Evolutionary conservation across 73 alveolate species (phyloP), one percentile per base, ranked within the genome.

Genomic region (Uronychia setigera): DNA sequence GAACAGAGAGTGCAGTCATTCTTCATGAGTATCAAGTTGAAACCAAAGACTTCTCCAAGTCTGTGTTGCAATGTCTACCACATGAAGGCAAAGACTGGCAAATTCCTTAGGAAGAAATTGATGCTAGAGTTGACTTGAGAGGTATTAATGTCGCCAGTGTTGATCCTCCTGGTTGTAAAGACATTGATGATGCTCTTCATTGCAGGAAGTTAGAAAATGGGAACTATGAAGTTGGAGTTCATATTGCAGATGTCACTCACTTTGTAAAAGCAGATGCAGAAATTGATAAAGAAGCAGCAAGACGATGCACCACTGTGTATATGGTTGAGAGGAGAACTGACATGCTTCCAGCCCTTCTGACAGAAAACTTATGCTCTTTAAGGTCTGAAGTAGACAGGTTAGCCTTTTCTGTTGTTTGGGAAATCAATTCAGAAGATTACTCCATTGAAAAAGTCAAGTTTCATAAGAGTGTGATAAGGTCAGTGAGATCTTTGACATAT

Each of bases 131-230:
- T 60, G 99, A 98, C 90, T 81, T 98, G 67, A 98, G 99, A 93
- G 74, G 79, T 1, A 83, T 92, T 28, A 88, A 88, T 29, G 95
- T 97, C 13, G 96, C 99, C 75, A 94, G 99, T 74, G 96, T 98
- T 30, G 99, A 98, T 88, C 99, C 99, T 31, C 98, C 98, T 0
- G 99, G 99, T 14, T 97, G 99, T 85, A 98, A 98, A 93, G 99
- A 98, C 91, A 97, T 98, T 58, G 99, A 98, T 95, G 99, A 97
- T 95, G 99, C 99, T 74, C 86, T 98, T n/a, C 99, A 97, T 92
- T 97, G 99, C 78, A 86, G 89, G 58, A 29, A 78, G 29, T 86
- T 98, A 28, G 97, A 97, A 13, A 95, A 97, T 90, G 99, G 99
- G 0, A 96, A 95, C 80, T 97, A 89, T 92, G 99, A 97, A 93